phyloP scores from a whole-genome alignment of 2,329 filamentous ascomycete genomes.

The Chaetothyriales sp. region DNA sequence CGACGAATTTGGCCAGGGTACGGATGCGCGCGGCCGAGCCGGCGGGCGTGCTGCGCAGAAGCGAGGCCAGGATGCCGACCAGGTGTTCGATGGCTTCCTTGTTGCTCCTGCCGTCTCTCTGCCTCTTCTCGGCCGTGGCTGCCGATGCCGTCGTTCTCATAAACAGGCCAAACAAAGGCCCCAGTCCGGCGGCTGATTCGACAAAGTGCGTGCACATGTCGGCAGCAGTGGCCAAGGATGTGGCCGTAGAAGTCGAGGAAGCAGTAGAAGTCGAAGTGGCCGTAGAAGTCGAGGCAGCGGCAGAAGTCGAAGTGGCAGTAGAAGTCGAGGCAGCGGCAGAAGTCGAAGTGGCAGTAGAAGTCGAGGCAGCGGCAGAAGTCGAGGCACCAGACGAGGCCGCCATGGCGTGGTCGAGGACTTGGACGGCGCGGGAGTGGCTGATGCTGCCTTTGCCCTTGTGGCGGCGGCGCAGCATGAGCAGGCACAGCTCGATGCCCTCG shows the following conservation, averaged over 20 bases:
- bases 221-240: conserved; percentile 41
- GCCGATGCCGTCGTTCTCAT: conserved; percentile 9
- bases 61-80: conserved; percentile 67
- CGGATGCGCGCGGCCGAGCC: conserved; percentile 68
- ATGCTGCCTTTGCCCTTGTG: conserved; percentile 54
- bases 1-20: conserved; percentile 82
- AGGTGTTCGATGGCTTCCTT: conserved; percentile 60
- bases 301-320: no score
- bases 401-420: conserved; percentile 71
- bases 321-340: conserved; percentile 31
- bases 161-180: conserved; percentile 61
- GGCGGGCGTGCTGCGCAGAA: conserved; percentile 66
- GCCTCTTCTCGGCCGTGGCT: neutral
- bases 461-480: conserved; percentile 64
- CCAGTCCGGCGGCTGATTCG: conserved; percentile 63
- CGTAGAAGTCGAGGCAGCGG: no score
- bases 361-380: neutral
- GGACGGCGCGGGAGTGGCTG: conserved; percentile 62
- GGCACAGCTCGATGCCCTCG: conserved; percentile 78
- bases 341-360: no score
- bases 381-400: neutral
- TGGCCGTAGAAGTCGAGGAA: conserved; percentile 33
- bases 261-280: no score
- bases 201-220: conserved; percentile 64
- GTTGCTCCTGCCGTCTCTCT: conserved; percentile 36